These are phyloP conservation scores for Seiridium unicorne DNA, from an alignment of 2,329 filamentous ascomycete species.

Conservation along the genomic window DNA sequence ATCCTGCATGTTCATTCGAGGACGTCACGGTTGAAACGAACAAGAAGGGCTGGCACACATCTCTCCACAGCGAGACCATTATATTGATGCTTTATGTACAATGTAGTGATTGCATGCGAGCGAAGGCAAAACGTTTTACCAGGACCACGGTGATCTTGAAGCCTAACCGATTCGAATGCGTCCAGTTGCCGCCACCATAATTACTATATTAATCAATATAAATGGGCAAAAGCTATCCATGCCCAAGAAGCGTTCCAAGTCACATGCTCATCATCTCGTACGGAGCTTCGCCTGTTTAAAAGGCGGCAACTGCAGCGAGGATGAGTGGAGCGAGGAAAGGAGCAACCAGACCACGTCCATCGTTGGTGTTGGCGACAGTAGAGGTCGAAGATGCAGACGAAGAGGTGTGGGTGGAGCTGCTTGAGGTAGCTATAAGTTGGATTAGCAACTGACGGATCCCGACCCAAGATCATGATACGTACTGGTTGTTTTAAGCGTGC, in stretches of 20 bases:
- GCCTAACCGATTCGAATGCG: not conserved
- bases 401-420: conserved; percentile 9
- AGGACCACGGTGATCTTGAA: not conserved
- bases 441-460: not conserved
- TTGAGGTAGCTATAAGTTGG: conserved; percentile 12
- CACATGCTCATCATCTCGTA: not conserved
- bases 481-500: not conserved
- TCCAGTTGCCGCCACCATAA: not conserved
- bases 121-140: too few species aligned
- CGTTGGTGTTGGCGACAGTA: conserved; percentile 24
- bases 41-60: not conserved
- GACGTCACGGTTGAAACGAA: not conserved
- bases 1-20: not conserved
- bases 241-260: not conserved
- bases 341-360: conserved; percentile 20
- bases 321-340: conserved; percentile 26
- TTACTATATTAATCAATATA: not conserved
- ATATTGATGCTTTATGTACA: conserved; percentile 7
- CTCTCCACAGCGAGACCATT: not conserved
- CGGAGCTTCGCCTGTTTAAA: not conserved
- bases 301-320: not conserved
- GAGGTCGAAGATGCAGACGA: conserved; percentile 14
- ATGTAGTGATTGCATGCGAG: not conserved
- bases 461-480: not conserved
- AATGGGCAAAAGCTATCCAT: too few species aligned